Conservation (phyloP, 805 yeast genomes). For the Saccharomyces paradoxus region DNA sequence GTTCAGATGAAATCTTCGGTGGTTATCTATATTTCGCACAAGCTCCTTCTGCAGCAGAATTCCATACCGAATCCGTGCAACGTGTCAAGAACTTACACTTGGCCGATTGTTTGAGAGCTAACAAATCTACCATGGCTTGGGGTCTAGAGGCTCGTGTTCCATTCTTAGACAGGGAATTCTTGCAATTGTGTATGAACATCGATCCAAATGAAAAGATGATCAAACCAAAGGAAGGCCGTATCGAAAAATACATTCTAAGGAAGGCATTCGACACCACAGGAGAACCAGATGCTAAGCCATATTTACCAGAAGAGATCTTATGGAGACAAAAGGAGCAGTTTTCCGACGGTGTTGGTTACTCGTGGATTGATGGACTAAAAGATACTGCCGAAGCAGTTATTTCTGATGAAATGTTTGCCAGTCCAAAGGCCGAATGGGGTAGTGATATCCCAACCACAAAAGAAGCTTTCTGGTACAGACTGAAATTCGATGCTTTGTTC, state of each 20-base stretch:
- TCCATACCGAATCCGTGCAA: slow-evolving; percentile 92
- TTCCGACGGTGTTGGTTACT: slow-evolving; percentile 98
- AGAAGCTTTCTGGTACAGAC: slow-evolving; percentile 99
- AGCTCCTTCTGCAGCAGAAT: slow-evolving; percentile 88
- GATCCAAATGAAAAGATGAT: slow-evolving; percentile 89
- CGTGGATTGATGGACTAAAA: slow-evolving; percentile 97
- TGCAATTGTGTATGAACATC: slow-evolving; percentile 88
- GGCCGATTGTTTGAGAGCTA: slow-evolving; percentile 97
- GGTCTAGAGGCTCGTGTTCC: slow-evolving; percentile 99
- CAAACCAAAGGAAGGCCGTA: slow-evolving; percentile 57
- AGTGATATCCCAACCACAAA: slow-evolving; percentile 88
- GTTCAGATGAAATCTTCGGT: slow-evolving; percentile 97
- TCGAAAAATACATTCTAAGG: slow-evolving; percentile 93
- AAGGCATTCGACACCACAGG: slow-evolving; percentile 94
- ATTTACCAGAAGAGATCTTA: slow-evolving; percentile 90
- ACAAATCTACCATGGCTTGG: slow-evolving; percentile 99
- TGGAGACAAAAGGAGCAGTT: slow-evolving; percentile 99
- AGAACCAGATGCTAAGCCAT: slow-evolving; percentile 69
- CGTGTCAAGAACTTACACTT: slow-evolving; percentile 95
- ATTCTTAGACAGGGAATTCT: slow-evolving; percentile 88
- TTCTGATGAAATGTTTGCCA: slow-evolving; percentile 81
- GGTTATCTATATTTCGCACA: slow-evolving; percentile 96
- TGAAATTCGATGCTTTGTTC: slow-evolving; percentile 90
- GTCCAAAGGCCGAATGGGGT: slow-evolving; percentile 96
- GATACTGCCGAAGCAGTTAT: slow-evolving; percentile 85